Conservation (phyloP, 257 asterid genomes). For the Oldenlandia corymbosa region DNA sequence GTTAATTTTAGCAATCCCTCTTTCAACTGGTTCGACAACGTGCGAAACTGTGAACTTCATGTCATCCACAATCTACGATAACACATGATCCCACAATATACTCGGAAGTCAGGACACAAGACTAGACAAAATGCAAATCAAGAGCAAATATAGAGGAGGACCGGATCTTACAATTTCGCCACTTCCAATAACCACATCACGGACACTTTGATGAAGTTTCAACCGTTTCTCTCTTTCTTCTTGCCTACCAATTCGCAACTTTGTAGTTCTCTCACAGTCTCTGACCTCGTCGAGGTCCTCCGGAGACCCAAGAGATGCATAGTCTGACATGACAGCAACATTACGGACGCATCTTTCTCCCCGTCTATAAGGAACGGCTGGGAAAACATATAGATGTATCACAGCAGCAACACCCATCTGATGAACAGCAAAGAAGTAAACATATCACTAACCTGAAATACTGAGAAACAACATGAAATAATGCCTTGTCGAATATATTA, state of each 20-base stretch:
- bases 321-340: conserved; percentile 86
- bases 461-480: background rate
- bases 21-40: conserved; percentile 88
- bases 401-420: conserved; percentile 99
- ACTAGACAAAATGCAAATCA: background rate
- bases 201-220: conserved; percentile 81
- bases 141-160: conserved; percentile 3
- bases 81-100: conserved; percentile 1
- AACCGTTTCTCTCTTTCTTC: conserved; percentile 65
- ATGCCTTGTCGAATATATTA: too few relatives aligned
- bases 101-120: background rate
- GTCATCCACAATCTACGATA: conserved; percentile 87
- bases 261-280: conserved; percentile 73
- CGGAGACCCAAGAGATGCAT: conserved; percentile 84
- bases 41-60: conserved; percentile 96
- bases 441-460: background rate
- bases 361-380: conserved; percentile 85
- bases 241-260: conserved; percentile 42
- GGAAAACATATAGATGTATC: conserved; percentile 89
- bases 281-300: conserved; percentile 93
- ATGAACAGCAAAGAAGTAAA: background rate
- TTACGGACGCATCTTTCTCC: conserved; percentile 96
- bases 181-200: conserved; percentile 93
- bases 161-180: conserved; percentile 80
- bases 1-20: conserved; percentile 83